A percentile compares a stretch with the other conserved stretches of the same genome.
These are phyloP conservation scores for Periconia macrospinosa DNA, from an alignment of 2,329 filamentous ascomycete species.

Conservation along the genomic window DNA sequence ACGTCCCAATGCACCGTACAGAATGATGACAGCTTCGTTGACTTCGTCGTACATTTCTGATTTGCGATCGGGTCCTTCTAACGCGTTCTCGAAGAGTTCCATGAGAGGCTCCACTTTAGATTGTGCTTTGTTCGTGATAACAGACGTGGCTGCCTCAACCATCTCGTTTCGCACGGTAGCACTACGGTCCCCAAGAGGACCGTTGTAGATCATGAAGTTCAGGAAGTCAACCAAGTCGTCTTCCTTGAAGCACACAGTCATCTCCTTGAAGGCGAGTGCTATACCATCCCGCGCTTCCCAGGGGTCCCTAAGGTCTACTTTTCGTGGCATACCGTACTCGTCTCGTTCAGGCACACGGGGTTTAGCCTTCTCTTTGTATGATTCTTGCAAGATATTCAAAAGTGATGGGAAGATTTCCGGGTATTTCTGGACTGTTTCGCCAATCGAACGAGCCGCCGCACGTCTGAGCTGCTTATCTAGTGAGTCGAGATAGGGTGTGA, in stretches of 20 bases:
- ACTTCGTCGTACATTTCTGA: constrained; percentile 83
- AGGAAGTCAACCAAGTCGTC: constrained; percentile 76
- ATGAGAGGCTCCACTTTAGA: constrained; percentile 85
- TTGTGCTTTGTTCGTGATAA: constrained; percentile 81
- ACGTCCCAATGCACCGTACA: constrained; percentile 90
- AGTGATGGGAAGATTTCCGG: constrained; percentile 63
- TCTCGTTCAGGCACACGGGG: constrained; percentile 82
- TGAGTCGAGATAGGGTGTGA: constrained; percentile 78
- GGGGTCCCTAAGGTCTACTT: constrained; percentile 81
- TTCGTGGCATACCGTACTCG: constrained; percentile 91
- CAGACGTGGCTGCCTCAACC: constrained; percentile 82
- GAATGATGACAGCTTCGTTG: constrained; percentile 95
- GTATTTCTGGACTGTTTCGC: constrained; percentile 69
- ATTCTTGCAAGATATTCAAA: constrained; percentile 66
- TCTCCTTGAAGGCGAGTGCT: constrained; percentile 81
- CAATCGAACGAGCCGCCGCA: constrained; percentile 79
- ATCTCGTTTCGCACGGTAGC: constrained; percentile 80
- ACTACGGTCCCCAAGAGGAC: constrained; percentile 84
- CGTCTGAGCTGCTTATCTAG: constrained; percentile 80
- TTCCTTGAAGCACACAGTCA: constrained; percentile 70
- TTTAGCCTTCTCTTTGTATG: constrained; percentile 79
- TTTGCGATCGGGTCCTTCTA: constrained; percentile 83
- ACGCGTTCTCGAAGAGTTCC: constrained; percentile 83
- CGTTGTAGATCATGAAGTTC: constrained; percentile 80
- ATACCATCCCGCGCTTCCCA: constrained; percentile 93